Evolutionary conservation across 2,329 filamentous ascomycete species (phyloP), one percentile per base, ranked within the genome.

Genomic region (Cercospora brassicicola): DNA sequence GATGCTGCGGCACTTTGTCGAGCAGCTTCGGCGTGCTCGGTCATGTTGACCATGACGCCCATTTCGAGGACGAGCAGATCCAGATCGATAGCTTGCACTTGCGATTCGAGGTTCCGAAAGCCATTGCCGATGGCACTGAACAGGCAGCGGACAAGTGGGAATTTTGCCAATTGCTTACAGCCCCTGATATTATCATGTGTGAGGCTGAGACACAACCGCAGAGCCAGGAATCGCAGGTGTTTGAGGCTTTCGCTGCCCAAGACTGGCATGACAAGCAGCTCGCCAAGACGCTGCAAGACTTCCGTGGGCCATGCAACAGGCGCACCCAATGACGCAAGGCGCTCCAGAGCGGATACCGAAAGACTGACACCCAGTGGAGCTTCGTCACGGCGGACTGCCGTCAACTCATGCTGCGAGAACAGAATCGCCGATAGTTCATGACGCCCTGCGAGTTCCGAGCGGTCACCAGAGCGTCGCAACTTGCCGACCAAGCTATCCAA

Each of bases 1-100:
- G 30, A 20, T 31, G 65, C 59, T 8, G 67, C 70, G 26, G 60
- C 62, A 45, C 68, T 64, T 26, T 66, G 57, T 67, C 79, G 75
- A 64, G 91, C 89, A 23, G 83, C 78, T 15, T 88, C 83, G 75
- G 89, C 93, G 76, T 92, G 90, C 77, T 97, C 93, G 8, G 92
- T 87, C 64, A 97, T 86, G 75, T 97, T 97, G 78, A 96, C 96
- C 79, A 94, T 87, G 23, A 92, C 88, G 0, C 93, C 94, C 45
- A 97, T 82, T 62, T 91, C 86, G 51, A 97, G 84, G 59, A 97
- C 87, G 13, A 97, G 84, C 59, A 88, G 86, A 72, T 96, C 90
- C 63, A 94, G 81, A 66, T 77, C 71, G 36, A 78, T 73, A 11
- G 89, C 82, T 31, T 81, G 79, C 5, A 67, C 20, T 8, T 71